Base-by-base conservation (phyloP, 192 early-diverging fungal genomes). In the Coemansia sp. region DNA sequence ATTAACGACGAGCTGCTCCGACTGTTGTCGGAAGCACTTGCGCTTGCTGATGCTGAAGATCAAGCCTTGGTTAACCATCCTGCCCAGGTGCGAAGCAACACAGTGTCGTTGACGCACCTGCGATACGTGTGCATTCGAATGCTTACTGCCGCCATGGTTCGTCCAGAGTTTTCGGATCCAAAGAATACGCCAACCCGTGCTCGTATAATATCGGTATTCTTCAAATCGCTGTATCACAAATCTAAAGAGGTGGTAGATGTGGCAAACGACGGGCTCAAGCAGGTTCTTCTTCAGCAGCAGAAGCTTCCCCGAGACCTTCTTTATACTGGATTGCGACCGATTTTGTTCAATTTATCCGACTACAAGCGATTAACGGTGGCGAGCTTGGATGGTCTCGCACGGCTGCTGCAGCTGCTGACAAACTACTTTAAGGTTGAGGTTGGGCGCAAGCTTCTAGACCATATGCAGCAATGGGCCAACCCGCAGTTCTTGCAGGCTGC, bases 391-490 rank as follows among this genome's bases (percentile, higher is more conserved):
- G 96, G 96, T 2, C 79, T 99, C 41, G 96, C 95, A 5, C 90
- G 97, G 5, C 79, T 99, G 50, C 75, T 99, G 13, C 91, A 97
- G 74, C 85, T 99, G 0, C 73, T 99, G 64, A 95, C 93, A 22
- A 98, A 93, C 76, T 99, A 98, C 75, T 99, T 99, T 84, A 99
- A 97, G 71, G 93, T 94, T 11, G 96, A 99, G 70, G 97, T 99
- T 44, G 97, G 98, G n/a, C 92, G 91, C 64, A 97, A 97, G 85
- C 84, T 99, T 13, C 73, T 99, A 20, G 97, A 99, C 74, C 98
- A 99, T 75, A 79, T 99, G 63, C 87, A 90, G 32, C 87, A 91
- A 59, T 98, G 95, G 96, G 94, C 95, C 39, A 92, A 93, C 45
- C 93, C 95, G 10, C 84, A 87, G 43, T 86, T 93, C 57, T 71